Base-by-base conservation (phyloP, 176 grass and related monocot species). In the Coix lacrymajobi region DNA sequence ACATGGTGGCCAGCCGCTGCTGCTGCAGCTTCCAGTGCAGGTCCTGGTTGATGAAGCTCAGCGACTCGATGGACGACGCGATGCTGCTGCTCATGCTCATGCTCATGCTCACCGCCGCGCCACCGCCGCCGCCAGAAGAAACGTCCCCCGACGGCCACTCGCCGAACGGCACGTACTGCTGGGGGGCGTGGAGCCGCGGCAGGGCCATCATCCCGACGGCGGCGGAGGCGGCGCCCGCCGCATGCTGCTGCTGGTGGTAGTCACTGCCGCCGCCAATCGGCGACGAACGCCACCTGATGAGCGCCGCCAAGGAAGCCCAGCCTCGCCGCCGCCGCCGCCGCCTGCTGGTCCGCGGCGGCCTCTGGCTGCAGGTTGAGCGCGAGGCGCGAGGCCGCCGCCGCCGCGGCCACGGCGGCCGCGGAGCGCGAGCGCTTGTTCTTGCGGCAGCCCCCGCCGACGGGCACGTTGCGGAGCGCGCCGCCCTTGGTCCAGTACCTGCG, bases 41-140 rank as follows among this genome's bases (percentile, higher is more conserved):
- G 64, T 99, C 93, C 77, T 96, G 96, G 87, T 96, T 99, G 81
- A 99, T 99, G 87, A 94, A 99, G 78, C 93, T 99, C 25, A 99
- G 82, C 45, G 96, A 94, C 76, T 99, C 96, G 74, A 99, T 99
- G 29, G 96, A 96, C 20, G 96, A 90, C 29, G 90, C 93, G 64
- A 93, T 90, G 87, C 70, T 87, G 76, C 90, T 89, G 78, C 70
- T 84, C 37, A 78, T 88, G 78, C 65, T 84, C 43, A 81, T 89
- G 78, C 70, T 84, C 37, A 78, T 88, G 78, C 65, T 84, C 43
- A 81, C 49, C 25, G 61, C 78, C 51, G 48, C 48, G 0, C 43
- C 46, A 5, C 46, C 58, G 58, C 62, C 4, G 3, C 24, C 6
- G 36, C 75, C 28, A 3, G 78, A n/a, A 33, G 65, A 69, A 10